phyloP scores from a whole-genome alignment of 169 alveolate species.

The Miamiensis avidus region DNA sequence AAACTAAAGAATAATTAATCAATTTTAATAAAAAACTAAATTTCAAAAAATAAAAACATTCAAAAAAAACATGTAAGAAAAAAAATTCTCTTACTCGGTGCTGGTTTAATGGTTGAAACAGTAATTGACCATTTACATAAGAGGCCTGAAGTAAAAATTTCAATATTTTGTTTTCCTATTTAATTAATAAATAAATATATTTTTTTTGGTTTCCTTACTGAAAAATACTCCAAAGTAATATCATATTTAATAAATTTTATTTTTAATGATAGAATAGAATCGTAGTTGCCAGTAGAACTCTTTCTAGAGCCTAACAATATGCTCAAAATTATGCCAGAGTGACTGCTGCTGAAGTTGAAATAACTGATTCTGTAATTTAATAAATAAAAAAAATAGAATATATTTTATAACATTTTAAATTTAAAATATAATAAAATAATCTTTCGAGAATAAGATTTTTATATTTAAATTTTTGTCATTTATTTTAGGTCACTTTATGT shows the following conservation, averaged over 20 bases:
- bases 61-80: not conserved
- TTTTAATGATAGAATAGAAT: constrained; percentile 23
- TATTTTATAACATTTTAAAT: no score
- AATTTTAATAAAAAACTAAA: no score
- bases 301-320: not conserved
- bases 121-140: constrained; percentile 50
- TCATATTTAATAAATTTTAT: no score
- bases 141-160: constrained; percentile 37
- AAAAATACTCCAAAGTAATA: no score
- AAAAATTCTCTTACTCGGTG: constrained; percentile 52
- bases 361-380: not conserved
- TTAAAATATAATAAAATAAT: no score
- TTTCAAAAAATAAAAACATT: no score
- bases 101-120: constrained; percentile 65
- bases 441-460: no score
- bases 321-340: not conserved
- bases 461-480: no score
- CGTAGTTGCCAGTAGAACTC: constrained; percentile 21
- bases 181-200: not conserved
- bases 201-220: no score
- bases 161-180: not conserved
- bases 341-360: not conserved
- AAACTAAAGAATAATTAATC: no score
- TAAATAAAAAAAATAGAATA: no score
- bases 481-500: no score